phyloP scores from a whole-genome alignment of 495 filamentous ascomycete species.

The Daldinia grandis region DNA sequence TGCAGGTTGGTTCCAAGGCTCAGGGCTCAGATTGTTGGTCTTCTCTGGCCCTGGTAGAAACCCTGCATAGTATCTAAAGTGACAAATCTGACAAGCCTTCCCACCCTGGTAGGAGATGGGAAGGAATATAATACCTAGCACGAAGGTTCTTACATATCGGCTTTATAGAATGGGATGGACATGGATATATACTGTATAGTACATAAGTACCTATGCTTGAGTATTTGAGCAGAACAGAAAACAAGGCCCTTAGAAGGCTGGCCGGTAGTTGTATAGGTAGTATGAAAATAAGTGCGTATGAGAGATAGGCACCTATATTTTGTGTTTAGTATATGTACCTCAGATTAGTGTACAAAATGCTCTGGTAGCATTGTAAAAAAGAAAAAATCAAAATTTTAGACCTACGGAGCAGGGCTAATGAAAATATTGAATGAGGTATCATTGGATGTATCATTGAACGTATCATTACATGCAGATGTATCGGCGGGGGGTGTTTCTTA shows the following conservation, averaged over 20 bases:
- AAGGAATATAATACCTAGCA: neutral
- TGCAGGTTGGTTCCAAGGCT: slow-evolving; percentile 3
- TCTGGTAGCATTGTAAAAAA: neutral
- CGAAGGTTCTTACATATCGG: neutral
- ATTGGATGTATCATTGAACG: neutral
- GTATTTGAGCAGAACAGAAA: neutral
- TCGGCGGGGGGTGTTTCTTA: neutral
- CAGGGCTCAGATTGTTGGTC: neutral
- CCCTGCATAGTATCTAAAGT: slow-evolving; percentile 2
- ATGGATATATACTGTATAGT: neutral
- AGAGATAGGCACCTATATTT: neutral
- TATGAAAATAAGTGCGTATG: neutral
- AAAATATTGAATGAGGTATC: neutral
- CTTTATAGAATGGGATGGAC: neutral
- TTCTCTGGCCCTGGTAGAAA: neutral
- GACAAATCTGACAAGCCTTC: neutral
- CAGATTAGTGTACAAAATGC: neutral
- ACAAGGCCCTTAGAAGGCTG: neutral
- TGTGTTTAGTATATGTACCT: neutral
- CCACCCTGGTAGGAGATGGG: neutral
- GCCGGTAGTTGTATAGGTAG: neutral
- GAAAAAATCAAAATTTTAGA: too few species aligned
- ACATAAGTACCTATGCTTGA: too few species aligned
- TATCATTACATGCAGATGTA: neutral
- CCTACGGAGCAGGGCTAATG: neutral